These are phyloP conservation scores for Euphorbia celastroides DNA, from an alignment of 441 rosid genomes.

Conservation along the genomic window DNA sequence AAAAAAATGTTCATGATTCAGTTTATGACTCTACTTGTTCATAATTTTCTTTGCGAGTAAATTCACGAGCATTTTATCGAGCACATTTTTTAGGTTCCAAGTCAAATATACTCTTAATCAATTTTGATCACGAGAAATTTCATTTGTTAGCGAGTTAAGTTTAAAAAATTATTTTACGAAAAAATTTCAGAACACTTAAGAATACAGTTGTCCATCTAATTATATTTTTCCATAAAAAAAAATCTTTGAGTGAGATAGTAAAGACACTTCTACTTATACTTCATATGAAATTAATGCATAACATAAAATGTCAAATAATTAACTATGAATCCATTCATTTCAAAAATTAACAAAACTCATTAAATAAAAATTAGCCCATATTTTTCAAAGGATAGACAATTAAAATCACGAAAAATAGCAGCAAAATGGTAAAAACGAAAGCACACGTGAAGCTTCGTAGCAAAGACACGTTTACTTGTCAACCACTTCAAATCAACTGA, in stretches of 20 bases:
- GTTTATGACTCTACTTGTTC: no score
- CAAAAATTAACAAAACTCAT: neutral
- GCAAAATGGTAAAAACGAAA: neutral
- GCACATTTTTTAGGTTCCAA: no score
- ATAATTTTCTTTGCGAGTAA: no score
- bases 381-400: neutral
- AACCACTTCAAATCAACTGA: neutral
- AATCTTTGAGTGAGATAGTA: neutral
- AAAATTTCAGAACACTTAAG: no score
- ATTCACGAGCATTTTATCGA: no score
- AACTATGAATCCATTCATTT: no score
- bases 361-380: neutral
- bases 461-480: neutral
- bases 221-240: neutral
- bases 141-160: no score
- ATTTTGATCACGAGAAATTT: no score
- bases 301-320: no score
- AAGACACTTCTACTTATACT: neutral
- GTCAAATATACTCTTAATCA: no score
- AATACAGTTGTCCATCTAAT: neutral
- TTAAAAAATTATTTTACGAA: no score
- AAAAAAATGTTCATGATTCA: no score
- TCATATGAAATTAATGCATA: neutral
- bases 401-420: neutral
- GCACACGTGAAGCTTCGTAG: slow-evolving; percentile 7